Percentiles rank a stretch among this genome's conserved stretches.
These are phyloP conservation scores for Peronospora destructor DNA, from an alignment of 352 stramenopile genomes.

Conservation along the genomic window DNA sequence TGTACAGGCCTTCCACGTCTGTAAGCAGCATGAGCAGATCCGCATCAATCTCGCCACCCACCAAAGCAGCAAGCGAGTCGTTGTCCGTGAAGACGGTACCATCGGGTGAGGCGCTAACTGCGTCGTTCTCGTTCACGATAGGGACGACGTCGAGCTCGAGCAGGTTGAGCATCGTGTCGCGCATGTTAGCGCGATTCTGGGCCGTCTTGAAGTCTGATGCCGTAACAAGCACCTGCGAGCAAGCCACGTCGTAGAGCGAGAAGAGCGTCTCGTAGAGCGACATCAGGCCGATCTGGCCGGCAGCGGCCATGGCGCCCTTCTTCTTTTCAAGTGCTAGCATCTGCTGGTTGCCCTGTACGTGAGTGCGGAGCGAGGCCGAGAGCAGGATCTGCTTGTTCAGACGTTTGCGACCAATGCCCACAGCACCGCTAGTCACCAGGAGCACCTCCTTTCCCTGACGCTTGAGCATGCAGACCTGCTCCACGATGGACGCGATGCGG, in stretches of 20 bases:
- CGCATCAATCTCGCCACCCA: slow-evolving; percentile 86
- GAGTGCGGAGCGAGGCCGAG: slow-evolving; percentile 76
- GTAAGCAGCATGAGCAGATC: slow-evolving; percentile 95
- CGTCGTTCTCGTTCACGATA: slow-evolving; percentile 99
- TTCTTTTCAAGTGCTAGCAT: slow-evolving; percentile 88
- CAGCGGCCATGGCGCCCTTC: slow-evolving; percentile 83
- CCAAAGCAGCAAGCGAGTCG: slow-evolving; percentile 87
- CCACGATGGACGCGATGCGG: slow-evolving; percentile 85
- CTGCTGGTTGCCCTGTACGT: slow-evolving; percentile 85
- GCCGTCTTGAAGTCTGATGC: slow-evolving; percentile 78
- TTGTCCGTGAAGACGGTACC: slow-evolving; percentile 94
- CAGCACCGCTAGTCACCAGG: slow-evolving; percentile 86
- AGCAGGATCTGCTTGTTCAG: slow-evolving; percentile 92
- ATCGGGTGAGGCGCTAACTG: slow-evolving; percentile 81
- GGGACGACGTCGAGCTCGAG: slow-evolving; percentile 95
- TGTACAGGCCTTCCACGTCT: slow-evolving; percentile 96
- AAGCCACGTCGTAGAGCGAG: slow-evolving; percentile 90
- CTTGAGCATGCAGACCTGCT: slow-evolving; percentile 92
- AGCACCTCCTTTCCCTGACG: slow-evolving; percentile 85
- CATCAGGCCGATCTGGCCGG: slow-evolving; percentile 96
- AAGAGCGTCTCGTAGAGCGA: slow-evolving; percentile 97
- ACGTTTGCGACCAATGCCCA: slow-evolving; percentile 90
- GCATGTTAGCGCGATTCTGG: slow-evolving; percentile 79
- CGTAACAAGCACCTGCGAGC: slow-evolving; percentile 88
- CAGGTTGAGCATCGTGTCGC: slow-evolving; percentile 87